Conservation (phyloP, 306 rosid species). For the Lathyrus oleraceus region DNA sequence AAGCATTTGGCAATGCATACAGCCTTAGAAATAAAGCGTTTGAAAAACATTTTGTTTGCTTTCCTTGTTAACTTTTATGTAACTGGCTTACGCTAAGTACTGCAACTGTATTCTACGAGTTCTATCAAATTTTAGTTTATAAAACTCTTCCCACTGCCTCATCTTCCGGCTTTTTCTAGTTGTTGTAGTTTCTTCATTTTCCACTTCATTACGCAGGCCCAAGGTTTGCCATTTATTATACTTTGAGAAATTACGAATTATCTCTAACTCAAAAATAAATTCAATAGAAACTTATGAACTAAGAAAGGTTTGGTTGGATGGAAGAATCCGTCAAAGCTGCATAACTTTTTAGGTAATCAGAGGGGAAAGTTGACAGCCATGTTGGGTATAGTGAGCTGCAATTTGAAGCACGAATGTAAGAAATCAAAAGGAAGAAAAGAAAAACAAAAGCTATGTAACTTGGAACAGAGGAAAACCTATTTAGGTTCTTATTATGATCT, state of each 20-base stretch:
- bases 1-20: slow-evolving; percentile 2
- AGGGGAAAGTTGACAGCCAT: slow-evolving; percentile 10
- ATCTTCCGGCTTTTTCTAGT: not conserved
- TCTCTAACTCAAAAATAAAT: not conserved
- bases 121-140: slow-evolving; percentile 7
- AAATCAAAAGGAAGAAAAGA: not conserved
- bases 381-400: not conserved
- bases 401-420: not conserved
- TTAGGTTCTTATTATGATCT: not conserved
- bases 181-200: slow-evolving; percentile 7
- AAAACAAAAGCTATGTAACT: not conserved
- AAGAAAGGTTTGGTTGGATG: slow-evolving; percentile 13
- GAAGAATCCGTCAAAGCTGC: not conserved
- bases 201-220: slow-evolving; percentile 11
- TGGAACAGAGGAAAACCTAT: not conserved
- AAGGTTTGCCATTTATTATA: not conserved
- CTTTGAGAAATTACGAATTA: not conserved
- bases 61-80: slow-evolving; percentile 4
- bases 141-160: not conserved
- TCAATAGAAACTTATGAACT: not conserved
- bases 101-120: not conserved
- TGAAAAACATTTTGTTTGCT: not conserved
- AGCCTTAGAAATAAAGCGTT: not conserved
- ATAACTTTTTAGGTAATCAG: too few species aligned
- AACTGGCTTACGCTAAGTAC: slow-evolving; percentile 7